Conservation (phyloP, 2,329 filamentous ascomycete genomes). For the Colletotrichum caudatum region DNA sequence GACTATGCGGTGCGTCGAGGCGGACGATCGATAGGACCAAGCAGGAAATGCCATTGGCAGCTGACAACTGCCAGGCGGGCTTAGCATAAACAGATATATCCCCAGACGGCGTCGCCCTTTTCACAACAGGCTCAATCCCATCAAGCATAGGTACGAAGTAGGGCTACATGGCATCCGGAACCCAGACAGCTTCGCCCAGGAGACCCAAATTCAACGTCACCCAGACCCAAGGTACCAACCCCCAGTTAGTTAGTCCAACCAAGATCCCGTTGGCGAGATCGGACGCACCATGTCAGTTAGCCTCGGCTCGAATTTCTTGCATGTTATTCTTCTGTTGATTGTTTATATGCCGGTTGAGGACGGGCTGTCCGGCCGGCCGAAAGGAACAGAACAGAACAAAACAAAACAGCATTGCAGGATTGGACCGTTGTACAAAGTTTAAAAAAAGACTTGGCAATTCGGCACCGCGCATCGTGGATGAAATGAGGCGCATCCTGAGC, state of each 20-base stretch:
- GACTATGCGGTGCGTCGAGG: background rate
- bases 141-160: background rate
- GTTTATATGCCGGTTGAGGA: background rate
- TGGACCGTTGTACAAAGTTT: background rate
- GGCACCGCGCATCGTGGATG: background rate
- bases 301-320: background rate
- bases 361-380: background rate
- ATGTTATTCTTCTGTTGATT: background rate
- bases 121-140: slow-evolving; percentile 32
- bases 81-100: slow-evolving; percentile 35
- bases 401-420: background rate
- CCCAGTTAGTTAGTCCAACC: background rate
- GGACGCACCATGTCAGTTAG: background rate
- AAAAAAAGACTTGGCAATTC: no score
- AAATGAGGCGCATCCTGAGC: background rate
- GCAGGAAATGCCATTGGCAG: background rate
- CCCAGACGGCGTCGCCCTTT: slow-evolving; percentile 23
- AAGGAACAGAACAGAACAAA: background rate
- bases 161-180: background rate
- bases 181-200: slow-evolving; percentile 3
- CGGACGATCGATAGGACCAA: background rate
- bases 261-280: background rate
- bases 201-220: slow-evolving; percentile 39
- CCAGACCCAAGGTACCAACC: background rate
- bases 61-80: background rate